Evolutionary conservation across 805 yeast genomes (phyloP).

Genomic region (Henningerozyma blattae): DNA sequence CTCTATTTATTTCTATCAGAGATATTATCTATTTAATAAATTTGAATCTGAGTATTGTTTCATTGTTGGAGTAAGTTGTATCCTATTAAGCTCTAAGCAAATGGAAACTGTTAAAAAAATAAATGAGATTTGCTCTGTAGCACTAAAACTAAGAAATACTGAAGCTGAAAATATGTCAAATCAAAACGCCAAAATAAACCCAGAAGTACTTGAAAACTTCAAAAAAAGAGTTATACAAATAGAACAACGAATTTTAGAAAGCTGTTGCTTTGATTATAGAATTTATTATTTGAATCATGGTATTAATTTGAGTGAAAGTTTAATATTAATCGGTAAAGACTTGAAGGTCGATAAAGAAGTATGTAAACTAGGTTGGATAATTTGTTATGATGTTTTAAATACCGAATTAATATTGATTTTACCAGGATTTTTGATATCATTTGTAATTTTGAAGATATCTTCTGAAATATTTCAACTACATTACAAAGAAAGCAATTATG

Average conservation of each 20-base stretch:
- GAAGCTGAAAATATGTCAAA: too few relatives aligned
- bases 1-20: conserved; percentile 61
- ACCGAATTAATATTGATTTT: conserved; percentile 56
- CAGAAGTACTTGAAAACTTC: conserved; percentile 37
- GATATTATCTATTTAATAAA: conserved; percentile 53
- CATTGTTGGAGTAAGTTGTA: conserved; percentile 56
- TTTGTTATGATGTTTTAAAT: conserved; percentile 59
- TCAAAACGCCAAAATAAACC: conserved; percentile 7
- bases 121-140: conserved; percentile 40
- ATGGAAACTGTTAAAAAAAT: conserved; percentile 78
- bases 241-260: conserved; percentile 66
- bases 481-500: not conserved
- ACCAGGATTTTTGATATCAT: conserved; percentile 67
- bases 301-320: conserved; percentile 47
- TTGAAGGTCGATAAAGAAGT: conserved; percentile 33
- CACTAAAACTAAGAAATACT: conserved; percentile 26
- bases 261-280: conserved; percentile 71
- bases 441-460: conserved; percentile 54
- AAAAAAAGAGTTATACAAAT: conserved; percentile 43
- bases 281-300: conserved; percentile 34
- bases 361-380: conserved; percentile 56
- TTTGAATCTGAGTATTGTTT: conserved; percentile 43
- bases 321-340: conserved; percentile 48
- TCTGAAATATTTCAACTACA: conserved; percentile 26
- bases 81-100: conserved; percentile 62